Conservation (phyloP, 495 filamentous ascomycete genomes). For the Xylaria castorea region DNA sequence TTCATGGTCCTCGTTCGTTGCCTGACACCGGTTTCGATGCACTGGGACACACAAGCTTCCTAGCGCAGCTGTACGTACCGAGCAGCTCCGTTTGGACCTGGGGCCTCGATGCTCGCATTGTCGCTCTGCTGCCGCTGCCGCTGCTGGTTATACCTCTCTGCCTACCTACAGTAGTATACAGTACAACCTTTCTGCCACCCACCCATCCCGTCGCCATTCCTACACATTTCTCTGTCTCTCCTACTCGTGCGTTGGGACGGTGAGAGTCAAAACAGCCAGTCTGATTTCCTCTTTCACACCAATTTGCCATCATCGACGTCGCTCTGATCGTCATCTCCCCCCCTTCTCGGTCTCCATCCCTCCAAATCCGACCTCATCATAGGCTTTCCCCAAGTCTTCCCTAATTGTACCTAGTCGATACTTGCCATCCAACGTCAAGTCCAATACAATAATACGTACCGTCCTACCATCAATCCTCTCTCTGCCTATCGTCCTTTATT, state of each 20-base stretch:
- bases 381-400: constrained; percentile 3
- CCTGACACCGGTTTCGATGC: constrained; percentile 19
- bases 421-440: neutral
- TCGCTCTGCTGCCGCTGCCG: neutral
- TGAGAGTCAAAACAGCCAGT: constrained; percentile 9
- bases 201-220: constrained; percentile 23
- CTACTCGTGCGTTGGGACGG: constrained; percentile 13
- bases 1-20: constrained; percentile 24
- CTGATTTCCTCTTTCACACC: constrained; percentile 25
- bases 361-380: neutral
- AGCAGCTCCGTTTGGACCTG: constrained; percentile 14
- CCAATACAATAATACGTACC: constrained; percentile 24
- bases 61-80: constrained; percentile 7
- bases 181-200: constrained; percentile 8
- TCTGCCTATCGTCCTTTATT: constrained; percentile 24
- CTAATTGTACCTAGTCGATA: constrained; percentile 22
- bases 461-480: neutral
- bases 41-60: constrained; percentile 31
- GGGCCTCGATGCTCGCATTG: neutral
- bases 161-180: neutral
- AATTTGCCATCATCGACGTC: constrained; percentile 37
- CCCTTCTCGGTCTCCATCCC: constrained; percentile 32
- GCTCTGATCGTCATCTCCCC: constrained; percentile 30
- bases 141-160: neutral
- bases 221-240: constrained; percentile 12